A percentile compares a stretch with the other conserved stretches of the same genome.
Evolutionary conservation across 2,329 filamentous ascomycete genomes (phyloP).

Genomic region (Apiospora hydei): DNA sequence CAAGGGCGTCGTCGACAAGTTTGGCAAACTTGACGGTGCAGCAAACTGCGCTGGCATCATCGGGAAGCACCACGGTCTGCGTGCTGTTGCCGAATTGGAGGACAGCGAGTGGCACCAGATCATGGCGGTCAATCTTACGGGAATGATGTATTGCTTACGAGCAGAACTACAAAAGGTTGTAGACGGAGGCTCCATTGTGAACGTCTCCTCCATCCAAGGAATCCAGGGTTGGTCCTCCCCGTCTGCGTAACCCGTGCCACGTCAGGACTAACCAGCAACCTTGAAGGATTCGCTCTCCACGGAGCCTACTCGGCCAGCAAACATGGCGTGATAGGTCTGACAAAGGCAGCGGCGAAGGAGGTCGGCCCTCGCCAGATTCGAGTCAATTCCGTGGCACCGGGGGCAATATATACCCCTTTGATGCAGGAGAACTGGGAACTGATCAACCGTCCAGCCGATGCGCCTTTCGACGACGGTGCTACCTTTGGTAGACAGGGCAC

Average conservation of each 20-base stretch:
- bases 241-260: background rate
- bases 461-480: constrained; percentile 50
- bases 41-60: constrained; percentile 62
- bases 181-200: constrained; percentile 65
- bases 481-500: constrained; percentile 54
- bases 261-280: constrained; percentile 3
- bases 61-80: constrained; percentile 50
- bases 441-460: constrained; percentile 44
- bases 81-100: constrained; percentile 50
- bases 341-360: constrained; percentile 46
- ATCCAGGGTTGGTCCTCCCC: constrained; percentile 44
- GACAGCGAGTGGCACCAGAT: constrained; percentile 58
- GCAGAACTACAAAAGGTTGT: constrained; percentile 53
- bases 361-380: constrained; percentile 52
- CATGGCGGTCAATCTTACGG: constrained; percentile 57
- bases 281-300: constrained; percentile 48
- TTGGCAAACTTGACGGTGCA: constrained; percentile 61
- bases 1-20: constrained; percentile 51
- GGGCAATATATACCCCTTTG: constrained; percentile 57
- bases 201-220: constrained; percentile 61
- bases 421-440: constrained; percentile 53
- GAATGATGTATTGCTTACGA: constrained; percentile 59
- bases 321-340: constrained; percentile 48
- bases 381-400: constrained; percentile 57
- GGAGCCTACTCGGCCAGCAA: constrained; percentile 49